A percentile compares a stretch with the other conserved stretches of the same genome.
Conservation (phyloP, 106 monocot genomes). For the Dendrobium huoshanense region DNA sequence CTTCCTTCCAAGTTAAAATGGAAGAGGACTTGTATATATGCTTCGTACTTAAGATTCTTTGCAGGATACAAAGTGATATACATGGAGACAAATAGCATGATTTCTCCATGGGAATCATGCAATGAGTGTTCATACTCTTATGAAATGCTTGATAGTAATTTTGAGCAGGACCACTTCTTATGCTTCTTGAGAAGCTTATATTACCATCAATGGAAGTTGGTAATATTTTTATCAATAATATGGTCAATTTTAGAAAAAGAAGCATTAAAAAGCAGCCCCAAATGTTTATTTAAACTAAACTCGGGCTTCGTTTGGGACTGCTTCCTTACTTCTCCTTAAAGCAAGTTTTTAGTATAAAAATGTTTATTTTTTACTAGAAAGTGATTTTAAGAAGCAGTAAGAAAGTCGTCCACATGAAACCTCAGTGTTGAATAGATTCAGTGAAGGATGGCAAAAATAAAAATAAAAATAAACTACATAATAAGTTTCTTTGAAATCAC, state of each 20-base stretch:
- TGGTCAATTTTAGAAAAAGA: not conserved
- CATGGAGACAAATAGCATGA: conserved; percentile 9
- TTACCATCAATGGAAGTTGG: not conserved
- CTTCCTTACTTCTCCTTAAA: too few relatives aligned
- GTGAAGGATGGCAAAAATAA: too few relatives aligned
- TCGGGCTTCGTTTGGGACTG: too few relatives aligned
- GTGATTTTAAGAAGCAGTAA: too few relatives aligned
- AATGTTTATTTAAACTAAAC: too few relatives aligned
- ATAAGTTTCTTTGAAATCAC: too few relatives aligned
- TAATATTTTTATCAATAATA: not conserved
- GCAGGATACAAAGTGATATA: not conserved
- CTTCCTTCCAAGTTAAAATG: not conserved
- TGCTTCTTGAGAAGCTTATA: not conserved
- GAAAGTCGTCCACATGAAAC: too few relatives aligned
- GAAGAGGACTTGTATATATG: not conserved
- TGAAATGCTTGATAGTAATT: not conserved
- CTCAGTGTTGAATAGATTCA: too few relatives aligned
- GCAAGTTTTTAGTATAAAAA: too few relatives aligned
- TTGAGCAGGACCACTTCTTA: not conserved
- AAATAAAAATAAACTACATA: too few relatives aligned
- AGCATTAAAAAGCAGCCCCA: too few relatives aligned
- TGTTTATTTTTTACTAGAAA: too few relatives aligned
- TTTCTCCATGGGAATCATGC: not conserved
- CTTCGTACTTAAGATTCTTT: not conserved
- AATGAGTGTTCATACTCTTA: not conserved